These are phyloP conservation scores for Lyophyllum semitale DNA, from an alignment of 768 basidiomycete species.

Conservation along the genomic window DNA sequence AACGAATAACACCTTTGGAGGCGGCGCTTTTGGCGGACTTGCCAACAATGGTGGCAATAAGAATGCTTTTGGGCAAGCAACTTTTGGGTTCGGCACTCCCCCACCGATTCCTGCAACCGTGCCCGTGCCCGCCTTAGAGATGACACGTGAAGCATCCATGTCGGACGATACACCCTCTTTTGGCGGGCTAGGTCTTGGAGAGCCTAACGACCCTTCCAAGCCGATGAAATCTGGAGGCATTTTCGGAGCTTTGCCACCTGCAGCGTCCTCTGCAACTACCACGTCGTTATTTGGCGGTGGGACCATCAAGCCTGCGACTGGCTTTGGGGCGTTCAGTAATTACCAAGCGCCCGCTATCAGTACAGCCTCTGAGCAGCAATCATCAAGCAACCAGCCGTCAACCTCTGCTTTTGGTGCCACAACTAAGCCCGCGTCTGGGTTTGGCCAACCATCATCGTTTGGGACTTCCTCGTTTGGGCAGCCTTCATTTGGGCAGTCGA, in stretches of 20 bases:
- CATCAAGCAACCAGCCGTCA: conserved; percentile 5
- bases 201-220: conserved; percentile 26
- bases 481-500: conserved; percentile 35
- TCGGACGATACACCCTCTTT: conserved; percentile 39
- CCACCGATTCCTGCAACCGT: conserved; percentile 13
- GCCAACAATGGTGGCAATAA: conserved; percentile 9
- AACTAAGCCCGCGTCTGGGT: conserved; percentile 11
- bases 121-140: conserved; percentile 27
- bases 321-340: conserved; percentile 49
- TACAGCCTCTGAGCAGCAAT: conserved; percentile 3
- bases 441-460: conserved; percentile 21
- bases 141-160: conserved; percentile 52
- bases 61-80: conserved; percentile 29
- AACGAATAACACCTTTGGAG: conserved; percentile 21
- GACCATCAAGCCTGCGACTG: conserved; percentile 39
- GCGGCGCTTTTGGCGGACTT: conserved; percentile 20
- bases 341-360: conserved; percentile 3
- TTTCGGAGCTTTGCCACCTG: conserved; percentile 38
- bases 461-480: conserved; percentile 27
- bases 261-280: conserved; percentile 20
- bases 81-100: conserved; percentile 22
- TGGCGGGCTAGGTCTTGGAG: conserved; percentile 24
- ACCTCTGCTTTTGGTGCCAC: not conserved
- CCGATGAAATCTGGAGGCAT: conserved; percentile 30
- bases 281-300: conserved; percentile 29